Evolutionary conservation across 2,329 filamentous ascomycete species (phyloP), one percentile per base, ranked within the genome.

Genomic region (Penicillium freii): DNA sequence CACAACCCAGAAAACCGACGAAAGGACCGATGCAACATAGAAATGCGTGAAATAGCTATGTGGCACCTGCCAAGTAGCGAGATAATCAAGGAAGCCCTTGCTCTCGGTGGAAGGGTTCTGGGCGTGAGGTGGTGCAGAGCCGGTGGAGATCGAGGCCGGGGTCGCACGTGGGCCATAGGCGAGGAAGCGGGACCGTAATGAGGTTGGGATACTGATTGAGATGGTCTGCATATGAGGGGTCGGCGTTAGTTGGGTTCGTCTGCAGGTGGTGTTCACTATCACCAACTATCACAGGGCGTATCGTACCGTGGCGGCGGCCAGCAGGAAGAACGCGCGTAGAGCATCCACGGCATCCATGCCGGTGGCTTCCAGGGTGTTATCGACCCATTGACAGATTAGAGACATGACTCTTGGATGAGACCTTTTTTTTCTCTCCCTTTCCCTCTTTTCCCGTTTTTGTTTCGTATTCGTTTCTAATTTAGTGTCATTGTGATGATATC

Each of bases 31-130:
- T 36, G 86, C 72, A 52, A 89, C 70, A 73, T 99, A 97, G 77
- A 96, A 97, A 66, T 94, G 89, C 43, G 82, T 83, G 74, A 97
- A 97, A 87, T 90, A 97, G 60, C 83, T 83, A 76, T 97, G 94
- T 23, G 93, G 92, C 36, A 97, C 88, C 70, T 84, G 84, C 63
- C 82, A 72, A 38, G 73, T 76, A 34, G 83, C 81, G 21, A 83
- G 67, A 56, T 70, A 71, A 65, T 86, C 83, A 58, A 86, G 76
- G 45, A 79, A 40, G 51, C 54, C 49, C 43, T 53, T 51, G 33
- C 25, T 45, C 42, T 45, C 19, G 19, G 31, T 8, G 23, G 40
- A 64, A 29, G 50, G 36, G 9, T 45, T 36, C 42, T 47, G 55
- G 23, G 56, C 36, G 19, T 48, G 52, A 27, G 51, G 39, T 39